Base-by-base conservation (phyloP, 768 basidiomycete genomes). In the Tylopilus plumbeoviolaceoides region DNA sequence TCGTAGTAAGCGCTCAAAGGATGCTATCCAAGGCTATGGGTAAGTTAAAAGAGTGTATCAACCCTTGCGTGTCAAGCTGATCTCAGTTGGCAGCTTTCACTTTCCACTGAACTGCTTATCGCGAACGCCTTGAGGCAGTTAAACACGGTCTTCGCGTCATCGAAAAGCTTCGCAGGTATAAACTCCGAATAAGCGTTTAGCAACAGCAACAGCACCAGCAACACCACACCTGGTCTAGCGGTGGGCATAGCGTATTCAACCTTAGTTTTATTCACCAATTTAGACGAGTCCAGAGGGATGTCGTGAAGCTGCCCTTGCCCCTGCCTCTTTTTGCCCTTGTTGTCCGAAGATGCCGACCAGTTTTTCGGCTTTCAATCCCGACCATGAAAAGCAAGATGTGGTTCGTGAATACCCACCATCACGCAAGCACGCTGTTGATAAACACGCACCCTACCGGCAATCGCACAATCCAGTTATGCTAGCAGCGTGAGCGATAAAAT, bases 101-200 rank as follows among this genome's bases (percentile, higher is more conserved):
- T 18, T 91, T 91, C 68, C 88, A 91, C 64, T 80, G 76, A n/a
- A 84, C 80, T 4, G 89, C 89, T 10, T 91, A 82, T 65, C 77
- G 76, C 59, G 89, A 91, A 31, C 86, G 89, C 45, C 70, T 89
- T 5, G 76, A 80, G 10, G 70, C 73, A n/a, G 77, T 89, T 7
- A 69, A 73, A 51, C 68, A 73, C 38, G 73, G 82, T 1, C 74
- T 89, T 4, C 64, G 64, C 4, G 81, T 81, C 39, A 78, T 91
- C 48, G 89, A 91, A 65, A 75, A 76, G 56, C 77, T 91, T 17
- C 82, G 86, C 28, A 68, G 77, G 45, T 86, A 86, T 64, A 79
- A 78, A 17, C 88, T 89, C 14, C 59, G 47, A 30, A 30, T 30
- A 30, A 30, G 30, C 11, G 42, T 45, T 27, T 67, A 65, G 15